Percentiles rank a stretch among this genome's conserved stretches.
Conservation (phyloP, 176 grass and related monocot species). For the Areca catechu region DNA sequence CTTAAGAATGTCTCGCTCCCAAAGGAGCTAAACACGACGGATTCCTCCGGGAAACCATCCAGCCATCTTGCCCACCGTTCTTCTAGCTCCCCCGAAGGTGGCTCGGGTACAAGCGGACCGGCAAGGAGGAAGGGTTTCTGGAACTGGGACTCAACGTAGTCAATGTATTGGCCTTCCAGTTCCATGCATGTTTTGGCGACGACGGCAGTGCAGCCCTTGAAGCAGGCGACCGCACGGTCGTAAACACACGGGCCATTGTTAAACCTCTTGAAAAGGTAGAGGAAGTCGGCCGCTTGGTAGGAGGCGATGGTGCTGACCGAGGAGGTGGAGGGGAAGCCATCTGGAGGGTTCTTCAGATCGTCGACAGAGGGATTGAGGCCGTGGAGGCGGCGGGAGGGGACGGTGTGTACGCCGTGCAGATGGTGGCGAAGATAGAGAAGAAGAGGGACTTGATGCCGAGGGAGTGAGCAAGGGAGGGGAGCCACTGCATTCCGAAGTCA, state of each 20-base stretch:
- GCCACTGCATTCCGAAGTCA: slow-evolving; percentile 39
- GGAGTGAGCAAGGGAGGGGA: slow-evolving; percentile 11
- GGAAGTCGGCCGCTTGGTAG: slow-evolving; percentile 29
- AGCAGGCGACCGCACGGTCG: slow-evolving; percentile 7
- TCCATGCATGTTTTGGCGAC: slow-evolving; percentile 32
- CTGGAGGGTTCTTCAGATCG: slow-evolving; percentile 8
- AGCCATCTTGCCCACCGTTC: slow-evolving; percentile 25
- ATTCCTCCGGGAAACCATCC: slow-evolving; percentile 22
- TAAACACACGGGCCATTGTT: slow-evolving; percentile 6
- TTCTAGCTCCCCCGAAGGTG: slow-evolving; percentile 28
- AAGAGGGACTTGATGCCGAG: slow-evolving; percentile 20
- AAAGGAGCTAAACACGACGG: slow-evolving; percentile 39
- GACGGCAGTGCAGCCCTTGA: slow-evolving; percentile 3
- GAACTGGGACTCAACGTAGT: slow-evolving; percentile 16
- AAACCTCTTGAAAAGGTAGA: slow-evolving; percentile 28
- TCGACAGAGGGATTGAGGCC: neutral
- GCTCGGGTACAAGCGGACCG: slow-evolving; percentile 26
- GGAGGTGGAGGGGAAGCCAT: slow-evolving; percentile 31
- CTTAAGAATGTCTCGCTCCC: slow-evolving; percentile 48
- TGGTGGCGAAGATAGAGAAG: slow-evolving; percentile 34
- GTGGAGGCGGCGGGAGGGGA: slow-evolving; percentile 16
- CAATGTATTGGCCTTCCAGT: slow-evolving; percentile 29
- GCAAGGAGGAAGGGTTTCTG: slow-evolving; percentile 20
- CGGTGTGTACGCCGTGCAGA: slow-evolving; percentile 18
- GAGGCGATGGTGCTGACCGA: slow-evolving; percentile 11